These are phyloP conservation scores for Sporothrix sp. DNA, from an alignment of 2,329 filamentous ascomycete genomes.

Conservation along the genomic window DNA sequence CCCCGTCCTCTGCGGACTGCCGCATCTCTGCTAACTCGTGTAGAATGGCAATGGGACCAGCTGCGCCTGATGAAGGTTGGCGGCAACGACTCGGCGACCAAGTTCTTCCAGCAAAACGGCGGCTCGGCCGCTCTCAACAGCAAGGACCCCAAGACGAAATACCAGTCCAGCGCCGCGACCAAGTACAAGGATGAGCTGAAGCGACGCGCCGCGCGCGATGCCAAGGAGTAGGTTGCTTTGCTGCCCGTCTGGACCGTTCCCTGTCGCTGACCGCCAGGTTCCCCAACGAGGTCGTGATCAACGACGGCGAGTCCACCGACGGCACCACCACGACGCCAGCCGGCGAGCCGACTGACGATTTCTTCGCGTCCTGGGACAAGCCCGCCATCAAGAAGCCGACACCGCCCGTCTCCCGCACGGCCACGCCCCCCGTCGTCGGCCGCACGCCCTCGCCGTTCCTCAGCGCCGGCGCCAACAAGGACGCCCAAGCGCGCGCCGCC, in stretches of 20 bases:
- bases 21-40: neutral
- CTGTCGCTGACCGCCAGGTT: slow-evolving; percentile 43
- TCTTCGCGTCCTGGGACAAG: slow-evolving; percentile 99
- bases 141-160: slow-evolving; percentile 96
- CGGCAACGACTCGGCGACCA: slow-evolving; percentile 94
- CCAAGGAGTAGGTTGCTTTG: slow-evolving; percentile 57
- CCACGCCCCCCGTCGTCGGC: slow-evolving; percentile 70
- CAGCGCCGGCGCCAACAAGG: slow-evolving; percentile 60
- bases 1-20: neutral
- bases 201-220: slow-evolving; percentile 71
- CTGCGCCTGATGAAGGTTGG: slow-evolving; percentile 96
- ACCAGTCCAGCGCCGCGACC: slow-evolving; percentile 80
- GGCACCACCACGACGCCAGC: slow-evolving; percentile 63
- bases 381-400: slow-evolving; percentile 93
- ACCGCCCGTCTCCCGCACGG: slow-evolving; percentile 81
- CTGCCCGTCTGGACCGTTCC: neutral
- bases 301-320: slow-evolving; percentile 57
- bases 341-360: slow-evolving; percentile 77
- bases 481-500: slow-evolving; percentile 62
- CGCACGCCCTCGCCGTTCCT: slow-evolving; percentile 87
- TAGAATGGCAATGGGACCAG: slow-evolving; percentile 98
- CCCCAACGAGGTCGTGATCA: slow-evolving; percentile 76
- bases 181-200: slow-evolving; percentile 98
- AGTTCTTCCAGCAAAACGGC: slow-evolving; percentile 95
- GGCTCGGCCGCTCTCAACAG: slow-evolving; percentile 87